These are phyloP conservation scores for Saitozyma sp. DNA, from an alignment of 768 basidiomycete genomes.

Conservation along the genomic window DNA sequence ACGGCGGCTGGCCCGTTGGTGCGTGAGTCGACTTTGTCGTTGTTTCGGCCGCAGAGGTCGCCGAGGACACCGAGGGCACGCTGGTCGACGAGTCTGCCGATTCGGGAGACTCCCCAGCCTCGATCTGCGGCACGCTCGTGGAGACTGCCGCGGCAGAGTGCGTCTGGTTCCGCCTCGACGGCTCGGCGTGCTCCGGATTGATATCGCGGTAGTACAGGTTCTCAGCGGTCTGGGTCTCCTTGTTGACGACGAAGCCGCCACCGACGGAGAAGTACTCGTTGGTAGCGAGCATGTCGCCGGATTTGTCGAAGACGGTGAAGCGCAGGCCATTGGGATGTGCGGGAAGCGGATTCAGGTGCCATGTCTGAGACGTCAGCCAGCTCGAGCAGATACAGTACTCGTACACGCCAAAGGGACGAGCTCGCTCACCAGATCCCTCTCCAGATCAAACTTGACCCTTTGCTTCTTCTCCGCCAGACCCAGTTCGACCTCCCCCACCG, in stretches of 20 bases:
- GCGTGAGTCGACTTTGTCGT: slow-evolving; percentile 5
- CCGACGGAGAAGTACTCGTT: slow-evolving; percentile 95
- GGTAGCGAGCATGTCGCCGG: slow-evolving; percentile 85
- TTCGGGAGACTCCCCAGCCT: not conserved
- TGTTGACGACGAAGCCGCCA: slow-evolving; percentile 61
- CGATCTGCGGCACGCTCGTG: not conserved
- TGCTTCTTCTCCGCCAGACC: slow-evolving; percentile 64
- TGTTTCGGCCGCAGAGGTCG: not conserved
- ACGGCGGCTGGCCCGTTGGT: slow-evolving; percentile 67
- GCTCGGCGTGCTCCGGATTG: slow-evolving; percentile 75
- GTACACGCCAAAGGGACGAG: not conserved
- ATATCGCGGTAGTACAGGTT: slow-evolving; percentile 93
- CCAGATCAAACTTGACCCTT: slow-evolving; percentile 73
- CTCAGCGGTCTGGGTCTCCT: slow-evolving; percentile 85
- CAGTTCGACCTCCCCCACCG: slow-evolving; percentile 26
- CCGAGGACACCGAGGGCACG: not conserved
- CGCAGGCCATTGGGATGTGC: slow-evolving; percentile 75
- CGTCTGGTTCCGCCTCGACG: slow-evolving; percentile 60
- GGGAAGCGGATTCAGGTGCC: slow-evolving; percentile 40
- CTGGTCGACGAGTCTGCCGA: not conserved
- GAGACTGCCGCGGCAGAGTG: slow-evolving; percentile 19
- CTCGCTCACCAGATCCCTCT: slow-evolving; percentile 70
- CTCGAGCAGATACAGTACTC: not conserved
- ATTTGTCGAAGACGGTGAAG: slow-evolving; percentile 75
- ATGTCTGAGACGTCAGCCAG: slow-evolving; percentile 18